These are phyloP conservation scores for Diaporthe sp. DNA, from an alignment of 2,329 filamentous ascomycete genomes.

Conservation along the genomic window DNA sequence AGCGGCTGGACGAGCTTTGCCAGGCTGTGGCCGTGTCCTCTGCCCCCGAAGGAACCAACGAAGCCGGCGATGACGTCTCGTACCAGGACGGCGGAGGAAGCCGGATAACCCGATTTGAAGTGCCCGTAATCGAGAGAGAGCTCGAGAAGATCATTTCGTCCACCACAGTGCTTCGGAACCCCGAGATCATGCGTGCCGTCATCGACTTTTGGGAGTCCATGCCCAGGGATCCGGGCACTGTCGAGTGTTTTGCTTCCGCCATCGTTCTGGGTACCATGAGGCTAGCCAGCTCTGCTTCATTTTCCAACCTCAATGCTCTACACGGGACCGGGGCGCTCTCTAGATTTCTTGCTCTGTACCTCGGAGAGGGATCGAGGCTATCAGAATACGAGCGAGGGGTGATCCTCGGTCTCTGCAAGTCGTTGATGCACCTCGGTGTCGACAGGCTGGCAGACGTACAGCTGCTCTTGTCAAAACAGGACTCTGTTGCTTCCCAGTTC, in stretches of 20 bases:
- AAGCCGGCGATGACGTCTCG: conserved; percentile 25
- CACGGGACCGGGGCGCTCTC: conserved; percentile 78
- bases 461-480: conserved; percentile 69
- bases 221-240: conserved; percentile 55
- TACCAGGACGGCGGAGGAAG: conserved; percentile 13
- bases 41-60: conserved; percentile 12
- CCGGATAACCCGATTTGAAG: conserved; percentile 19
- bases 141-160: conserved; percentile 62
- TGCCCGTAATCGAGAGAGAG: conserved; percentile 46
- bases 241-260: conserved; percentile 66
- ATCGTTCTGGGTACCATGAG: conserved; percentile 73
- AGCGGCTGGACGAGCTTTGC: conserved; percentile 77
- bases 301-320: conserved; percentile 76
- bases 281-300: conserved; percentile 68
- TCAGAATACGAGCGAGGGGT: conserved; percentile 65
- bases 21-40: conserved; percentile 52
- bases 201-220: conserved; percentile 73
- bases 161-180: conserved; percentile 65
- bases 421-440: conserved; percentile 80
- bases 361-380: conserved; percentile 62
- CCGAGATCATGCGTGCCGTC: conserved; percentile 71
- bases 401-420: conserved; percentile 74
- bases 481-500: conserved; percentile 72
- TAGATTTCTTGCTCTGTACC: conserved; percentile 71
- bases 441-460: conserved; percentile 85